Evolutionary conservation across 257 asterid genomes (phyloP), one percentile per base, ranked within the genome.

Genomic region (Echium plantagineum): DNA sequence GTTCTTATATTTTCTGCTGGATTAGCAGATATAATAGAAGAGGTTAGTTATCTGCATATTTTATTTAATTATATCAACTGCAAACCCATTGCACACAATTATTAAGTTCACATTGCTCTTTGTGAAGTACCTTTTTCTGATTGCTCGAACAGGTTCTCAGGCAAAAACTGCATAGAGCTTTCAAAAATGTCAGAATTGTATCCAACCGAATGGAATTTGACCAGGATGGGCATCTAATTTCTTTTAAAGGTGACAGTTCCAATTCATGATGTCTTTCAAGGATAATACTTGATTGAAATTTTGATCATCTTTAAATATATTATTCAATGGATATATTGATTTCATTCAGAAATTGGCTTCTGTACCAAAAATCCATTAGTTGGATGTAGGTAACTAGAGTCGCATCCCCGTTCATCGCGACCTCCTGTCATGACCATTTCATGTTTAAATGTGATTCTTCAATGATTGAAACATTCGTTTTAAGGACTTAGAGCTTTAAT

Each of bases 1-100:
- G 74, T 90, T 70, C 97, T 90, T 72, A 83, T 90, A 66, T 86
- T 90, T 85, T 90, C 97, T 61, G 94, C 97, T 65, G 97, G 97
- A 53, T 87, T 90, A 38, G 97, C 96, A 5, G 96, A 90, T 75
- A 86, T 86, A 70, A 90, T 90, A 75, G 96, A 90, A 83, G 97
- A 90, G 96, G 96, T 84, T 57, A 75, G 84, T 58, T 61, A 59
- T 71, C 66, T 55, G 55, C 31, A 55, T 65, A 62, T 68, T 42
- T 42, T 42, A 42, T 42, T 42, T 17, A 42, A 12, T 42, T 42
- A 42, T 42, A 10, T 66, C n/a, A n/a, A 49, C 59, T 58, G 52
- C 64, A 55, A 46, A 35, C 5, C 55, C 4, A 51, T 38, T 10
- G 20, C 18, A 52, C 15, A 38, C 6, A 15, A 9, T 72, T 62